A percentile compares a stretch with the other conserved stretches of the same genome.
phyloP scores from a whole-genome alignment of 202 grass and related monocot genomes.

The Setaria viridis region DNA sequence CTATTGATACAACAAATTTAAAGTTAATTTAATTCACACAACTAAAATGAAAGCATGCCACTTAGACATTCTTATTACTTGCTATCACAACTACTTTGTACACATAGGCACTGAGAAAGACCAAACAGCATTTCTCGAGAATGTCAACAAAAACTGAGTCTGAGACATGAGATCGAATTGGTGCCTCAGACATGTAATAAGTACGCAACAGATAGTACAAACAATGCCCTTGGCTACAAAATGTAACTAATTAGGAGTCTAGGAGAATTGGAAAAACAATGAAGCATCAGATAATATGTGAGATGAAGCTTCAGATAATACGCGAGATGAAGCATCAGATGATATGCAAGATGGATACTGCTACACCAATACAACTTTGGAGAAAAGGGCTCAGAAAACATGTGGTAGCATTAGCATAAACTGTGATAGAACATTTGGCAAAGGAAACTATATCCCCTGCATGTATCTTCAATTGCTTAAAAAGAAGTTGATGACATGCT shows the following conservation, averaged over 20 bases:
- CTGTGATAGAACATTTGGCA: neutral
- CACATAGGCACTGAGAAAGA: neutral
- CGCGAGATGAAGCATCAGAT: neutral
- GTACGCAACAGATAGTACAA: neutral
- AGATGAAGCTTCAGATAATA: neutral
- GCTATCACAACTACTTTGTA: neutral
- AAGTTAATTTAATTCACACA: conserved; percentile 17
- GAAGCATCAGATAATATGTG: neutral
- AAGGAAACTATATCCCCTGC: neutral
- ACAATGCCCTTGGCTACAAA: neutral
- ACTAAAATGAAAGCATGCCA: neutral
- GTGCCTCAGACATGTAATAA: neutral
- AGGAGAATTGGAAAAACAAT: neutral
- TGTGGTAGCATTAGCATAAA: neutral
- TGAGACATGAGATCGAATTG: neutral
- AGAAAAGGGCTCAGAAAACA: neutral
- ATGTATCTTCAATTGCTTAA: neutral
- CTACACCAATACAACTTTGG: neutral
- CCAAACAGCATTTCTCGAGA: neutral
- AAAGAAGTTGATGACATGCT: neutral
- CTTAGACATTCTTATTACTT: conserved; percentile 8
- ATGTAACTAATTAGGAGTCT: neutral
- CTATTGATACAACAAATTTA: neutral
- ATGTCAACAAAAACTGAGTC: neutral
- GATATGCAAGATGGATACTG: neutral